Conservation (phyloP, 2,329 filamentous ascomycete genomes). For the Talaromyces albobiverticillius region DNA sequence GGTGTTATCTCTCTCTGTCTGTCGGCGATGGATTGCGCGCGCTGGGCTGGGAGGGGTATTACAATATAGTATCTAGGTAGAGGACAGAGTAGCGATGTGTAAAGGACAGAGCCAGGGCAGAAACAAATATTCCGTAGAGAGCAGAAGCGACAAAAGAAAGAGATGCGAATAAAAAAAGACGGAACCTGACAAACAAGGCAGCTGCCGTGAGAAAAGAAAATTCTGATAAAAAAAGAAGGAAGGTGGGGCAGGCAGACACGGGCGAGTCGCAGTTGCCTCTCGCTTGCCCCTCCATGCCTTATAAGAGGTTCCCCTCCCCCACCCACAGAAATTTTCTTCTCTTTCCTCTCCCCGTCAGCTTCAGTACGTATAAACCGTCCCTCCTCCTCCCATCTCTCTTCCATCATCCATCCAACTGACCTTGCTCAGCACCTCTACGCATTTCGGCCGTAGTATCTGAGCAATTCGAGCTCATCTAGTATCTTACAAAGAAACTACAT, state of each 20-base stretch:
- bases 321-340: conserved; percentile 38
- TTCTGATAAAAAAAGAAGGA: conserved; percentile 20
- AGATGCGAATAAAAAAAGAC: neutral
- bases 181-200: conserved; percentile 1
- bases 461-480: conserved; percentile 46
- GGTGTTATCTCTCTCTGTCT: too few relatives aligned
- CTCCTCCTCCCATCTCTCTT: conserved; percentile 19
- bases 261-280: conserved; percentile 31
- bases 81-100: too few relatives aligned
- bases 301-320: conserved; percentile 45
- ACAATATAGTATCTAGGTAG: too few relatives aligned
- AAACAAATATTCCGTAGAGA: too few relatives aligned
- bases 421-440: conserved; percentile 50
- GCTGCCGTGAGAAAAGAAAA: conserved; percentile 22
- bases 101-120: too few relatives aligned
- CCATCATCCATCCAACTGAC: conserved; percentile 20
- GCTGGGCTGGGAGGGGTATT: too few relatives aligned
- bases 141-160: neutral
- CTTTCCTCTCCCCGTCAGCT: conserved; percentile 40
- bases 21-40: too few relatives aligned
- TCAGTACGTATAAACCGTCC: conserved; percentile 44
- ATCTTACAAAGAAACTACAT: conserved; percentile 49
- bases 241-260: conserved; percentile 23
- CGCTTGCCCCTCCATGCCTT: conserved; percentile 44
- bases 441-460: conserved; percentile 50